phyloP scores from a whole-genome alignment of 305 asterid species.

The Solanum hybrid region DNA sequence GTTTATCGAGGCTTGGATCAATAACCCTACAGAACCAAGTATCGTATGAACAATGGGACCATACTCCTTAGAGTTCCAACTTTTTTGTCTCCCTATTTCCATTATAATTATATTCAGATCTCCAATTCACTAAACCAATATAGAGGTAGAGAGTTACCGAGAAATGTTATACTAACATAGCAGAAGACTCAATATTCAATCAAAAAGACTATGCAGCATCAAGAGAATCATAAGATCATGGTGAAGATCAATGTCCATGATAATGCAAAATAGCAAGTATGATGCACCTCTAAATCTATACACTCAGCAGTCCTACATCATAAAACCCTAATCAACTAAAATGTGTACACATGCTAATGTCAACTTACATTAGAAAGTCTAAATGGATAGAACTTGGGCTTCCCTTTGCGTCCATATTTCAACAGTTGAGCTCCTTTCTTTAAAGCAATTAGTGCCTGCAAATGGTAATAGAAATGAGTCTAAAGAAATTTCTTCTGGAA shows the following conservation, averaged over 20 bases:
- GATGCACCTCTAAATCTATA: neutral
- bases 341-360: neutral
- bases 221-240: neutral
- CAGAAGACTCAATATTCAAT: neutral
- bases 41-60: neutral
- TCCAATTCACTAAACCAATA: neutral
- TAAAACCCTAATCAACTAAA: neutral
- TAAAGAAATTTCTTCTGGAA: neutral
- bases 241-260: neutral
- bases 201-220: neutral
- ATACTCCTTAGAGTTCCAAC: neutral
- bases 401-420: constrained; percentile 92
- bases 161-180: neutral
- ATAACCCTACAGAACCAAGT: neutral
- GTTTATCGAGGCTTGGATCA: neutral
- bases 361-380: constrained; percentile 75
- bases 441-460: constrained; percentile 79
- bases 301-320: neutral
- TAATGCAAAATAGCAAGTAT: neutral
- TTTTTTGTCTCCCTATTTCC: neutral
- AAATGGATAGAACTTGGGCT: constrained; percentile 83
- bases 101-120: neutral
- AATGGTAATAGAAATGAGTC: constrained; percentile 9
- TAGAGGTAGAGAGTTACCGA: neutral
- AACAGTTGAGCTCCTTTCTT: constrained; percentile 94